Base-by-base conservation (phyloP, 2,329 filamentous ascomycete genomes). In the Colletotrichum simmondsii region DNA sequence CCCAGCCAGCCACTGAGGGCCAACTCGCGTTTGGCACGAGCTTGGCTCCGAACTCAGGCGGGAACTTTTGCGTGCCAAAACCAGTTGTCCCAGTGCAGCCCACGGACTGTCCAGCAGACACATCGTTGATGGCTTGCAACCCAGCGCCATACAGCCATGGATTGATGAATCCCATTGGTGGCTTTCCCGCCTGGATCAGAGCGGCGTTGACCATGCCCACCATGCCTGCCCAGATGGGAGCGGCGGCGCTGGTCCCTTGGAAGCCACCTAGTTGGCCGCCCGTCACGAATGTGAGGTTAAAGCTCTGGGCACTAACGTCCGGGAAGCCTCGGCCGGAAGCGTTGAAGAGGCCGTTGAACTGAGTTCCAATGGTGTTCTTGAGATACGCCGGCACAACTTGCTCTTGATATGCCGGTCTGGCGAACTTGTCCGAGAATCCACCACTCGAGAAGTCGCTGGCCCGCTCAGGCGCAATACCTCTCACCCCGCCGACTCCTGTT, bases 181-280 rank as follows among this genome's bases (percentile, higher is more conserved):
- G 79, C 77, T 87, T 86, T 1, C 89, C 88, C 19, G 84, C 82
- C 16, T 86, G 82, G 58, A 92, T 80, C 35, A 91, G 85, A 24
- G 88, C 87, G 70, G 91, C 89, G 77, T 94, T 94, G 60, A 94
- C 80, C 52, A 92, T 85, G 1, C 89, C 86, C 59, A 94, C 83
- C 74, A 94, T 86, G 22, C 87, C 87, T 0, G 92, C 91, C 67
- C 92, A 88, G 0, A 90, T 83, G 0, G 93, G 92, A 1, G 90
- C 83, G 2, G 92, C 87, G 1, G 92, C 91, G 66, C 85, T 87
- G 5, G 69, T 71, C 1, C 69, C 69, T 46, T 22, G 69, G 52
- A 71, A 71, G 14, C 65, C 65, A 28, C 49, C 14, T n/a, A 71
- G 24, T 1, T 65, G 46, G 7, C 78, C 80, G 32, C 79, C 78